Evolutionary conservation across 2,329 filamentous ascomycete species (phyloP).

Genomic region (Fusarium humuli): DNA sequence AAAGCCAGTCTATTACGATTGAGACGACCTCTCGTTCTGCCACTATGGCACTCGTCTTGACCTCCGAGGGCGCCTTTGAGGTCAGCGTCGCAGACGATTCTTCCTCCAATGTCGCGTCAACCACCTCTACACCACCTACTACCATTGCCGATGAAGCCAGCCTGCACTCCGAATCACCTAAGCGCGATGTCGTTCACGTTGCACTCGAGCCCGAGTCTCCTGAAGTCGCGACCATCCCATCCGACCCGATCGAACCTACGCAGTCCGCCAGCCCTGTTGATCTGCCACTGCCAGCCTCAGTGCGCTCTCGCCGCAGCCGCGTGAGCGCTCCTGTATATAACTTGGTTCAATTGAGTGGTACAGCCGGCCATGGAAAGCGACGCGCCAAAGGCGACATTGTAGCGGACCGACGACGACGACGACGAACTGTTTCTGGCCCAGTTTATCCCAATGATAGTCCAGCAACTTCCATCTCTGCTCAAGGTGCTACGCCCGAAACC

Average conservation of each 20-base stretch:
- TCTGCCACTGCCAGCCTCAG: constrained; percentile 44
- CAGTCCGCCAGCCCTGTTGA: constrained; percentile 19
- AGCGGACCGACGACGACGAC: constrained; percentile 58
- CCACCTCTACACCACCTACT: constrained; percentile 73
- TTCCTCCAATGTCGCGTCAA: constrained; percentile 65
- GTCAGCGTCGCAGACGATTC: constrained; percentile 50
- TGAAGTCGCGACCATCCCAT: constrained; percentile 27
- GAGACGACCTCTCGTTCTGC: constrained; percentile 21
- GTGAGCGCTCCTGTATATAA: constrained; percentile 74
- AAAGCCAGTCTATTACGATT: constrained; percentile 16
- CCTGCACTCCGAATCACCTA: constrained; percentile 60
- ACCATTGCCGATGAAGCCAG: constrained; percentile 73
- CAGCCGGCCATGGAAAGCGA: constrained; percentile 68
- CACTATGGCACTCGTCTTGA: constrained; percentile 49
- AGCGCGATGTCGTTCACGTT: constrained; percentile 54
- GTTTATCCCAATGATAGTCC: constrained; percentile 29
- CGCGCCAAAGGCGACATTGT: constrained; percentile 64
- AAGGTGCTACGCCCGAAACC: constrained; percentile 30
- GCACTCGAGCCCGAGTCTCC: constrained; percentile 48
- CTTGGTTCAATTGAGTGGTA: constrained; percentile 71
- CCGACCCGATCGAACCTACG: constrained; percentile 22
- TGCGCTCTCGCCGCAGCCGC: constrained; percentile 65
- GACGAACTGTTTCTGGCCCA: constrained; percentile 60
- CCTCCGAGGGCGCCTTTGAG: constrained; percentile 51
- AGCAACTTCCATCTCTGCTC: constrained; percentile 18